A percentile compares a stretch with the other conserved stretches of the same genome.
Evolutionary conservation across 108 stramenopile genomes (phyloP).

Genomic region (Stephanodiscus triporus): DNA sequence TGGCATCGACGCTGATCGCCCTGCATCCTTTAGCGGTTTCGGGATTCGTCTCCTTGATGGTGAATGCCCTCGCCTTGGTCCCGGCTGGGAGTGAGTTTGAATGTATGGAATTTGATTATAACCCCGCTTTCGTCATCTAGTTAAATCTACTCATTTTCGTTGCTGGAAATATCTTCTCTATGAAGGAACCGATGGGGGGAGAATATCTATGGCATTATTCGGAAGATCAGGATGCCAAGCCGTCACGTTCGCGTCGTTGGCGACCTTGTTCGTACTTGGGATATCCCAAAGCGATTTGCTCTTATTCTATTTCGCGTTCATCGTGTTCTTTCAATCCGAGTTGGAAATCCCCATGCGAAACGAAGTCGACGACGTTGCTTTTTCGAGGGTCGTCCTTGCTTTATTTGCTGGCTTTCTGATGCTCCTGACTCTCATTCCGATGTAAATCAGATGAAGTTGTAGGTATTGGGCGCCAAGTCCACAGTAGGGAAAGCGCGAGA

Average conservation of each 20-base stretch:
- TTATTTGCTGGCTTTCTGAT: conserved; percentile 57
- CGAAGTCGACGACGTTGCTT: conserved; percentile 69
- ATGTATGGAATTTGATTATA: background rate
- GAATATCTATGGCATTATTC: conserved; percentile 76
- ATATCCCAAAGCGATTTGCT: conserved; percentile 70
- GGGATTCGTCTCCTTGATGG: conserved; percentile 73
- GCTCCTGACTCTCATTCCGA: conserved; percentile 73
- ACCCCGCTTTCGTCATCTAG: conserved; percentile 1
- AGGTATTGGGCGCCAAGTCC: background rate
- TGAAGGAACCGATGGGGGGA: conserved; percentile 77
- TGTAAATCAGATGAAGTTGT: conserved; percentile 29
- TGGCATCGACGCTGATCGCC: conserved; percentile 67
- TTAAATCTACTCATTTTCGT: conserved; percentile 8
- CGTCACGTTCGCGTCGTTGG: conserved; percentile 57
- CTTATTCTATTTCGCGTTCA: conserved; percentile 77
- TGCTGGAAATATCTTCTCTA: background rate
- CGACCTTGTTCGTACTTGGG: conserved; percentile 51
- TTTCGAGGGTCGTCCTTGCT: conserved; percentile 62
- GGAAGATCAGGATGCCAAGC: conserved; percentile 61
- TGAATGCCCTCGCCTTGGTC: conserved; percentile 73
- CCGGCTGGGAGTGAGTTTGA: conserved; percentile 78
- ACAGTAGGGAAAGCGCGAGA: too few species aligned
- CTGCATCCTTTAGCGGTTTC: conserved; percentile 85
- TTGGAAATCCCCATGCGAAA: conserved; percentile 81
- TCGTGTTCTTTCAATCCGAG: conserved; percentile 72